Conservation (phyloP, 768 basidiomycete genomes). For the Polyporus arcularius region DNA sequence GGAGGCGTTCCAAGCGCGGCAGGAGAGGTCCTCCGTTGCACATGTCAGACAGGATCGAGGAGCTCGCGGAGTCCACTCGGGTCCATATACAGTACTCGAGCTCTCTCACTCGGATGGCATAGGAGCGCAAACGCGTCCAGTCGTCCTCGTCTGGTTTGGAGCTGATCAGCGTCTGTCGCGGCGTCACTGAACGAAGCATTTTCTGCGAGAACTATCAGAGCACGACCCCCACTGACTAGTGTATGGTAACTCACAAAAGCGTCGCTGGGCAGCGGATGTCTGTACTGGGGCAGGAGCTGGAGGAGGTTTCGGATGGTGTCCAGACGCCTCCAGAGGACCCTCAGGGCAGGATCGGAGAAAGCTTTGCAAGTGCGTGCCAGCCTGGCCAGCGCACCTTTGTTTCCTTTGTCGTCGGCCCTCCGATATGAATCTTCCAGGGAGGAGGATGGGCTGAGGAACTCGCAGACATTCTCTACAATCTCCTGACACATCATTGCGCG, state of each 20-base stretch:
- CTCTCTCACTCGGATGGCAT: neutral
- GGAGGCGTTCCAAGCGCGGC: neutral
- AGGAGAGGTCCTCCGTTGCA: neutral
- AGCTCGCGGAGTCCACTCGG: neutral
- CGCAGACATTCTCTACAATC: neutral
- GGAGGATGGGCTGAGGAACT: neutral
- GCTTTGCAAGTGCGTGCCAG: neutral
- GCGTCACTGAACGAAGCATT: too few relatives aligned
- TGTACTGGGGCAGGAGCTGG: neutral
- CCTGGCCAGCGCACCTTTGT: neutral
- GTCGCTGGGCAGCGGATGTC: neutral
- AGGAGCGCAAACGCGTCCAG: neutral
- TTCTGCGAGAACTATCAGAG: too few relatives aligned
- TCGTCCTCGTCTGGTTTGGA: neutral
- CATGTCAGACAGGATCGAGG: neutral
- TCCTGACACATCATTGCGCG: neutral
- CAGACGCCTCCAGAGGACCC: neutral
- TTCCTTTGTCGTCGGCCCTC: too few relatives aligned
- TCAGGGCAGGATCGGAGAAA: constrained; percentile 2
- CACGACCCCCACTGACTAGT: too few relatives aligned
- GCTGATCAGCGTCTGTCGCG: too few relatives aligned
- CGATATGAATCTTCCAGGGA: too few relatives aligned
- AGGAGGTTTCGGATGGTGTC: neutral
- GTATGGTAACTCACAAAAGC: too few relatives aligned
- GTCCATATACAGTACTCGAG: neutral